Conservation (phyloP, 768 basidiomycete species). For the Phlebiopsis gigantea region DNA sequence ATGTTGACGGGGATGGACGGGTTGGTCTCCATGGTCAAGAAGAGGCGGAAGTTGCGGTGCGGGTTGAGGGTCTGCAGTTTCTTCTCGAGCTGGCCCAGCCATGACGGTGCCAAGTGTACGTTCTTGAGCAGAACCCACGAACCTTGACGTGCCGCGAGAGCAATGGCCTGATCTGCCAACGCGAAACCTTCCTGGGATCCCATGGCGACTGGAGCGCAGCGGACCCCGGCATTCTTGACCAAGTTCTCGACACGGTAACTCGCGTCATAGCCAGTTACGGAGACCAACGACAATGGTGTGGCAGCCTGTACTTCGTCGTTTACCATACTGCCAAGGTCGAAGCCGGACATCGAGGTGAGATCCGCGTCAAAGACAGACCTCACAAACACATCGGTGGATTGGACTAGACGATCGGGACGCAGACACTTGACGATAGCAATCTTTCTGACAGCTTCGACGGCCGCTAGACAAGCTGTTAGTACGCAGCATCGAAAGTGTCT, state of each 20-base stretch:
- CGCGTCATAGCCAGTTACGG: conserved; percentile 97
- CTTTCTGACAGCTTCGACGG: conserved; percentile 68
- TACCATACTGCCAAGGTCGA: conserved; percentile 76
- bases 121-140: conserved; percentile 98
- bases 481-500: not conserved
- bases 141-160: conserved; percentile 86
- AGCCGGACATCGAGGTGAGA: conserved; percentile 66
- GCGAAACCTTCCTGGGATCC: conserved; percentile 97
- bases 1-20: conserved; percentile 95
- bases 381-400: conserved; percentile 75
- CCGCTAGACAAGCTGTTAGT: conserved; percentile 38
- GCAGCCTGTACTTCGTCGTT: conserved; percentile 70
- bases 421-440: conserved; percentile 85
- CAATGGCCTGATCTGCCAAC: conserved; percentile 94
- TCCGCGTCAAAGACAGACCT: conserved; percentile 74
- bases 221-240: conserved; percentile 67
- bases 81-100: conserved; percentile 96
- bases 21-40: conserved; percentile 97
- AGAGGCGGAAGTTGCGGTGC: conserved; percentile 88
- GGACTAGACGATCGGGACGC: conserved; percentile 86
- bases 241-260: conserved; percentile 92
- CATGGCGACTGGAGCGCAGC: conserved; percentile 92
- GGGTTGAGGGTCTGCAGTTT: conserved; percentile 89
- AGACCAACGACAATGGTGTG: conserved; percentile 85
- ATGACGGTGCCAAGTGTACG: conserved; percentile 90